Evolutionary conservation across 768 basidiomycete genomes (phyloP).

Genomic region (Mycena rosella): DNA sequence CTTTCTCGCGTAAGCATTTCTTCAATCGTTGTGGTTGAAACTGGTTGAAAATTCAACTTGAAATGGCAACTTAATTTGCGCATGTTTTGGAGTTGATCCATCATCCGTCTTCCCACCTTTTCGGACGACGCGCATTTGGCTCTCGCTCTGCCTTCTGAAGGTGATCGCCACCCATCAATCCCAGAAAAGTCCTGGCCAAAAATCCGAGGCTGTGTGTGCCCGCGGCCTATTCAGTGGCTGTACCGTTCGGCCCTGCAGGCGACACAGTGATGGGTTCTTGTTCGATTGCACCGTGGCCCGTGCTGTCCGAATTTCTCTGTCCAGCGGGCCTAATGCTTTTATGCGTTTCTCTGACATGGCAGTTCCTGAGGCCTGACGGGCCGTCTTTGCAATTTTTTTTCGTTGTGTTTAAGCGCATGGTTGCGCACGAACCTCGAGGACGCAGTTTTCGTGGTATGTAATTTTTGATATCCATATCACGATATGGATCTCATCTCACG

Average conservation of each 20-base stretch:
- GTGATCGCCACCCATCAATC: conserved; percentile 19
- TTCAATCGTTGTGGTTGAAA: too few species aligned
- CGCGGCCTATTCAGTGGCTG: conserved; percentile 8
- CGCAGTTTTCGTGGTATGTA: conserved; percentile 12
- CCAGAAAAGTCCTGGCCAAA: conserved; percentile 1
- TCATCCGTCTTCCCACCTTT: too few species aligned
- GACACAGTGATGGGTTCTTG: conserved; percentile 13
- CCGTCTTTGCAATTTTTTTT: background rate
- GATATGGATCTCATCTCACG: conserved; percentile 11
- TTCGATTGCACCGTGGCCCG: background rate
- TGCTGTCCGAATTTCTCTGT: background rate
- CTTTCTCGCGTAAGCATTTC: too few species aligned
- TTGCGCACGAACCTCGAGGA: background rate
- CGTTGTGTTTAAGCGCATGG: background rate
- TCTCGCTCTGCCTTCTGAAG: conserved; percentile 23
- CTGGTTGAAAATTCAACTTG: too few species aligned
- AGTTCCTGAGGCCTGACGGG: too few species aligned
- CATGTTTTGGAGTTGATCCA: conserved; percentile 25
- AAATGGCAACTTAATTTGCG: conserved; percentile 1
- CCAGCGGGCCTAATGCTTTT: background rate
- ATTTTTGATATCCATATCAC: conserved; percentile 18
- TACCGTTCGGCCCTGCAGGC: conserved; percentile 12
- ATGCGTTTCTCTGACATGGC: background rate
- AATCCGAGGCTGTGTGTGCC: background rate
- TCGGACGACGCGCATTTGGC: conserved; percentile 12